These are phyloP conservation scores for Nissolia schottii DNA, from an alignment of 306 rosid genomes.

Conservation along the genomic window DNA sequence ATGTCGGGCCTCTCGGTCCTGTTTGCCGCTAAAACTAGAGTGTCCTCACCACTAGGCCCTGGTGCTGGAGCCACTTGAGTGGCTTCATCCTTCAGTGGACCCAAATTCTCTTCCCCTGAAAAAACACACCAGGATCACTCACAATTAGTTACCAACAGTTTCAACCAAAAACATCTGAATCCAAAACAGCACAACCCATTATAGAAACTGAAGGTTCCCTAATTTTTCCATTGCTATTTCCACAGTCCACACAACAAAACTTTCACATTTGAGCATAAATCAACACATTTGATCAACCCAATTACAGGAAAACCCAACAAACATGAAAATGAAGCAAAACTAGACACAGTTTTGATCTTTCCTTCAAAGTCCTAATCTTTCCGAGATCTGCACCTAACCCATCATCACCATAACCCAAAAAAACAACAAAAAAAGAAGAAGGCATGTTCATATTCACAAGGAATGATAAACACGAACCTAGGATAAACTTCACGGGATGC, in stretches of 20 bases:
- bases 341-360: conserved; percentile 7
- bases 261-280: neutral
- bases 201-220: neutral
- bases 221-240: conserved; percentile 4
- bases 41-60: conserved; percentile 45
- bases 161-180: neutral
- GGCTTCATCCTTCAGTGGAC: conserved; percentile 65
- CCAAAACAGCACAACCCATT: neutral
- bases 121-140: neutral
- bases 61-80: conserved; percentile 57
- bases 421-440: neutral
- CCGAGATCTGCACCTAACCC: conserved; percentile 31
- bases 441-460: neutral
- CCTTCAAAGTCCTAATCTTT: neutral
- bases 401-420: neutral
- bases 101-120: conserved; percentile 62
- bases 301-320: conserved; percentile 14
- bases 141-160: neutral
- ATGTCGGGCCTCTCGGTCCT: conserved; percentile 83
- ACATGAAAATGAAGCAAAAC: neutral
- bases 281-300: neutral
- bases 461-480: conserved; percentile 52
- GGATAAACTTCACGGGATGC: conserved; percentile 31
- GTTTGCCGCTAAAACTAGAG: conserved; percentile 79
- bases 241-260: neutral